Base-by-base conservation (phyloP, 352 stramenopile species). In the Globisporangium nagaii region DNA sequence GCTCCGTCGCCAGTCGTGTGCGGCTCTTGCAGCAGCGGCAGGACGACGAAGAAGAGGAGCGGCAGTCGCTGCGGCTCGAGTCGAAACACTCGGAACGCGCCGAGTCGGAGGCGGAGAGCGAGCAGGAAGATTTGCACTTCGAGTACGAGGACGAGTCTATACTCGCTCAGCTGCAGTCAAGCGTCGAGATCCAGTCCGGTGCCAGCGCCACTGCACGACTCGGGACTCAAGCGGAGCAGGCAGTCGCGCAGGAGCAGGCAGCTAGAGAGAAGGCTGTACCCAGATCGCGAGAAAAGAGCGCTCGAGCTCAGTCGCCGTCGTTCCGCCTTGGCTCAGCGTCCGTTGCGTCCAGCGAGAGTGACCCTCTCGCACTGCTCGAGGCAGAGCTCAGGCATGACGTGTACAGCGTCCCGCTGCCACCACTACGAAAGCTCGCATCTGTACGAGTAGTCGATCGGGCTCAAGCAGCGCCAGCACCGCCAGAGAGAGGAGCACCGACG, bases 321-420 rank as follows among this genome's bases (percentile, higher is more conserved):
- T 22, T 42, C 27, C 12, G n/a, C 31, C 13, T 32, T 32, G 9
- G 32, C 35, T 36, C 50, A 6, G 58, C 56, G 40, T 68, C 70
- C 10, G 44, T 60, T 27, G 71, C 69, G 2, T 66, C 64, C 5
- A 66, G 45, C 7, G 46, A 62, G 19, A 79, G 65, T 34, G 63
- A 71, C 30, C 68, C 62, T 5, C 60, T 85, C 8, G 66, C 66
- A 22, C 61, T 80, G 36, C 66, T 88, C 5, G 73, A 88, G 57
- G 53, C 53, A n/a, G 73, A 85, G 54, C 53, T 84, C 20, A 31
- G 27, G 5, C 61, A 34, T 11, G 58, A 58, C 30, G 17, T 62
- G 8, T 24, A 31, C 37, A 51, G 15, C 44, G 25, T 9, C 27
- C 20, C 34, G 17, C 19, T 12, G 19, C 32, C 19, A 15, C 11